Conservation (phyloP, 2,329 filamentous ascomycete species). For the Colletotrichum magnum region DNA sequence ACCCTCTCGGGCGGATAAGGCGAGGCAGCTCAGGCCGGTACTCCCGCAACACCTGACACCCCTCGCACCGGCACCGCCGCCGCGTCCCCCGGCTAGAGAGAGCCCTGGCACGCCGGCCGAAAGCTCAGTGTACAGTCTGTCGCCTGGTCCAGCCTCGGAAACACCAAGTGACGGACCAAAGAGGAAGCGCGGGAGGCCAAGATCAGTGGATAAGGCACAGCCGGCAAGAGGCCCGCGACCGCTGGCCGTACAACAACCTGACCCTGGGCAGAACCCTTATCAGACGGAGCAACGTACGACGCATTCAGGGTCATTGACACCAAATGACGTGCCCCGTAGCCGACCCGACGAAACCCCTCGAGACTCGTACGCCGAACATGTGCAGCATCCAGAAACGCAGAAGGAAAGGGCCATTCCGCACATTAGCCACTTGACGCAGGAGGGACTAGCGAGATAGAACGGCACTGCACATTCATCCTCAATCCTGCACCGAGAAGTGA, state of each 20-base stretch:
- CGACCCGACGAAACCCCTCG: slow-evolving; percentile 17
- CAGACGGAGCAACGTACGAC: slow-evolving; percentile 17
- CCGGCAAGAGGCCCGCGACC: slow-evolving; percentile 5
- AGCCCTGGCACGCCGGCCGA: slow-evolving; percentile 32
- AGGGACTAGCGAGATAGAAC: slow-evolving; percentile 34
- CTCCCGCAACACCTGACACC: slow-evolving; percentile 52
- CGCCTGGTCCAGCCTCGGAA: slow-evolving; percentile 19
- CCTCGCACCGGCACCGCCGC: slow-evolving; percentile 43
- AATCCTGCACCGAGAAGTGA: not conserved
- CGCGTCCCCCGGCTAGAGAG: slow-evolving; percentile 15
- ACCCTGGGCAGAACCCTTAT: not conserved
- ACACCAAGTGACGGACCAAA: slow-evolving; percentile 8
- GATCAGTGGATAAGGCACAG: slow-evolving; percentile 23
- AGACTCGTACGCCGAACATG: slow-evolving; percentile 13
- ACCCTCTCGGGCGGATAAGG: slow-evolving; percentile 61
- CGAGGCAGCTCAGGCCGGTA: slow-evolving; percentile 48
- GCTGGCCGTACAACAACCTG: not conserved
- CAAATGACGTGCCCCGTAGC: slow-evolving; percentile 11
- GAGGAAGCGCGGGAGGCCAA: slow-evolving; percentile 30
- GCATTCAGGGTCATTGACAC: slow-evolving; percentile 22
- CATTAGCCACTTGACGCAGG: slow-evolving; percentile 32
- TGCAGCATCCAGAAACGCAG: slow-evolving; percentile 13
- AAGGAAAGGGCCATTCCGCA: slow-evolving; percentile 31
- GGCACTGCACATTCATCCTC: not conserved
- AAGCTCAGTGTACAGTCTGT: slow-evolving; percentile 23